These are phyloP conservation scores for Sinapis alba DNA, from an alignment of 441 rosid genomes.

Conservation along the genomic window DNA sequence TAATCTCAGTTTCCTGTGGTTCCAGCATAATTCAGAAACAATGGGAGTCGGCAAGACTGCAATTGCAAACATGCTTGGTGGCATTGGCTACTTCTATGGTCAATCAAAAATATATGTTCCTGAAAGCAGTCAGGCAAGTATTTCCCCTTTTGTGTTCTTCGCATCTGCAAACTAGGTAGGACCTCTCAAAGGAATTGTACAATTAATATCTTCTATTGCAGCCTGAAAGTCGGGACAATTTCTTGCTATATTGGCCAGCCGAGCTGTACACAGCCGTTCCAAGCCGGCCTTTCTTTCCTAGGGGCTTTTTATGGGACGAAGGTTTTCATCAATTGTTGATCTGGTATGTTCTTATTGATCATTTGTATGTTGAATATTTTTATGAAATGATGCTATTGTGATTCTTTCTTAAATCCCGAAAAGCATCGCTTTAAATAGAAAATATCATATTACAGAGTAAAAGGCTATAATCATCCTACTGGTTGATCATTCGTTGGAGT, in stretches of 20 bases:
- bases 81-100: conserved; percentile 13
- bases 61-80: conserved; percentile 5
- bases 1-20: background rate
- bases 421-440: background rate
- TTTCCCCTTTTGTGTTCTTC: background rate
- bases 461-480: conserved; percentile 16
- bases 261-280: conserved; percentile 14
- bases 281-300: background rate
- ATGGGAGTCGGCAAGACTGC: background rate
- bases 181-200: conserved; percentile 43
- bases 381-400: background rate
- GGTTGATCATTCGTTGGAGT: conserved; percentile 29
- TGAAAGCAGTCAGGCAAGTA: conserved; percentile 65
- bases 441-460: conserved; percentile 5
- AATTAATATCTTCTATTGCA: conserved; percentile 54
- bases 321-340: conserved; percentile 15
- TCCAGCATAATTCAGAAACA: background rate
- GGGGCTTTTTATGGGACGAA: conserved; percentile 3
- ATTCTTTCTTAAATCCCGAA: background rate
- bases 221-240: conserved; percentile 58
- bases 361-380: background rate
- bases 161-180: conserved; percentile 26
- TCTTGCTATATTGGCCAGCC: conserved; percentile 11
- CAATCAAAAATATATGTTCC: conserved; percentile 59
- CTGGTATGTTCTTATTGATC: conserved; percentile 1